Evolutionary conservation across 129 eudicot genomes (phyloP).

Genomic region (Pittosporum tobira): DNA sequence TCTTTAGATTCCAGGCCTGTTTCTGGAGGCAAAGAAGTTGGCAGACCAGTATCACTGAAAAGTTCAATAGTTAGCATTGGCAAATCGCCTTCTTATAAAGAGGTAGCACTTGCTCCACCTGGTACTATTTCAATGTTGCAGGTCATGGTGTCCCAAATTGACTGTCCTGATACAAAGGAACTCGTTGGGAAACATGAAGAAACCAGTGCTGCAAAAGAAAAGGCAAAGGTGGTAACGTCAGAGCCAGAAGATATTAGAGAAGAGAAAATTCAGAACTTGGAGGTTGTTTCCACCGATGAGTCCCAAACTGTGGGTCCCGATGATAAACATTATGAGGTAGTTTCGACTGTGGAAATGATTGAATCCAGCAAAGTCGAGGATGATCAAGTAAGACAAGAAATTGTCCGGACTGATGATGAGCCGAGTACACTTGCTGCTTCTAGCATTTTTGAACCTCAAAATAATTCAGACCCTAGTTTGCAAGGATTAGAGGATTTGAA

Average conservation of each 20-base stretch:
- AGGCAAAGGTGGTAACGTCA: conserved; percentile 8
- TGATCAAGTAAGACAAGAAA: conserved; percentile 30
- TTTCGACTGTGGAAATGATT: conserved; percentile 21
- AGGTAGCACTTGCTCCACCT: conserved; percentile 96
- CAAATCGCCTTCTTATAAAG: conserved; percentile 96
- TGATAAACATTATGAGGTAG: conserved; percentile 20
- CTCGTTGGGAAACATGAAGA: conserved; percentile 25
- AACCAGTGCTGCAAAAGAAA: conserved; percentile 17
- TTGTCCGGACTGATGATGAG: conserved; percentile 14
- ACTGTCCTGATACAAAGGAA: conserved; percentile 35
- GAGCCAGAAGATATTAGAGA: conserved; percentile 28
- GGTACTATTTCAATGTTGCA: conserved; percentile 72
- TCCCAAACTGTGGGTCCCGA: conserved; percentile 16
- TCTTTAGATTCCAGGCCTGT: conserved; percentile 29
- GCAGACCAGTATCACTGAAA: conserved; percentile 38
- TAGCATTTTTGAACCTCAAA: conserved; percentile 15
- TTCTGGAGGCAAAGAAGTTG: conserved; percentile 42
- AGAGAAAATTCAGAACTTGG: conserved; percentile 28
- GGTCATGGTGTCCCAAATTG: conserved; percentile 28
- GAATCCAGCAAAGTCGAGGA: conserved; percentile 27
- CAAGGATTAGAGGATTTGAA: conserved; percentile 26
- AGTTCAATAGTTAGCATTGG: conserved; percentile 75
- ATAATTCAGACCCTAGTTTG: conserved; percentile 9
- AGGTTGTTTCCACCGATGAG: conserved; percentile 16
- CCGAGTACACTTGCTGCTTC: conserved; percentile 25